Evolutionary conservation across 179 eudicot species (phyloP).

Genomic region (Drosera spatulata): DNA sequence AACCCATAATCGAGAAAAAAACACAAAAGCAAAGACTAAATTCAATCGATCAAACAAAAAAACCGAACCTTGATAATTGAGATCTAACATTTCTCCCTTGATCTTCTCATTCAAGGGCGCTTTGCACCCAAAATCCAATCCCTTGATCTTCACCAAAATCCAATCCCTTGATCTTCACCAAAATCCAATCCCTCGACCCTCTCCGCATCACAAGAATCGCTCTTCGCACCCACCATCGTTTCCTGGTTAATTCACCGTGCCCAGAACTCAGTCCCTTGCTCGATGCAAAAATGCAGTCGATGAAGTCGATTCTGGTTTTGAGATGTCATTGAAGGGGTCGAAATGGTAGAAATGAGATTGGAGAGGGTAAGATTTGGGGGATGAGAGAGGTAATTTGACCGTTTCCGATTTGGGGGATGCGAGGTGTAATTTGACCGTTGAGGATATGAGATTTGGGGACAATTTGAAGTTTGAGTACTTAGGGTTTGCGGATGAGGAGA

Average conservation of each 20-base stretch:
- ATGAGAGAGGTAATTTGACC: background rate
- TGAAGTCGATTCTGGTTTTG: conserved; percentile 27
- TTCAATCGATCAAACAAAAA: conserved; percentile 12
- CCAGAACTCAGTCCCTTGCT: conserved; percentile 19
- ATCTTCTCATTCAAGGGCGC: conserved; percentile 54
- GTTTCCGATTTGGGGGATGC: conserved; percentile 8
- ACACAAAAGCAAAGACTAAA: background rate
- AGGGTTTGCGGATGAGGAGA: too few species aligned
- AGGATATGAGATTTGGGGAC: too few species aligned
- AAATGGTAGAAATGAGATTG: too few species aligned
- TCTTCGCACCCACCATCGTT: background rate
- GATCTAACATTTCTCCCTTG: conserved; percentile 44
- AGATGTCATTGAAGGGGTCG: conserved; percentile 20
- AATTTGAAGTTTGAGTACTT: too few species aligned
- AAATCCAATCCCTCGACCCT: conserved; percentile 39
- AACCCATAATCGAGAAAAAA: too few species aligned
- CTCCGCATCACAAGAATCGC: conserved; percentile 10
- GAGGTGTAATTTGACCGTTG: conserved; percentile 4
- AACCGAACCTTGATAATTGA: conserved; percentile 16
- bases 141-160: conserved; percentile 45
- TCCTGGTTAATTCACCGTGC: conserved; percentile 16
- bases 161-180: conserved; percentile 43
- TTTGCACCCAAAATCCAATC: too few species aligned
- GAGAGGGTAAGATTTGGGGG: background rate
- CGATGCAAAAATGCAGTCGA: conserved; percentile 10